These are phyloP conservation scores for Neofusicoccum ribis DNA, from an alignment of 2,329 filamentous ascomycete species.

Conservation along the genomic window DNA sequence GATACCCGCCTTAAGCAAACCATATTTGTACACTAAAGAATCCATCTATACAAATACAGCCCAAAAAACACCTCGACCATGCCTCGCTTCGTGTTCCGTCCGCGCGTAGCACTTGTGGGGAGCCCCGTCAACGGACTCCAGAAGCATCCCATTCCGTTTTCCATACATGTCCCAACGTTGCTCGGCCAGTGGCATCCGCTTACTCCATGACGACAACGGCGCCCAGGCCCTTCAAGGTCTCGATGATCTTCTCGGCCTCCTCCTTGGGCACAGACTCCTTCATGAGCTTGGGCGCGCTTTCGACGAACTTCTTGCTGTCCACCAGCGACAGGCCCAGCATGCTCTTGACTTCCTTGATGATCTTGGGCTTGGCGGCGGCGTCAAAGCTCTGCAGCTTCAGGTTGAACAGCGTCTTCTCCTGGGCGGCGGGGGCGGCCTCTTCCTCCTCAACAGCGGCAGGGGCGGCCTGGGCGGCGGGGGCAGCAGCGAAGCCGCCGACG, in stretches of 20 bases:
- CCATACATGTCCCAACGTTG: slow-evolving; percentile 1
- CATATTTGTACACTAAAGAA: slow-evolving; percentile 38
- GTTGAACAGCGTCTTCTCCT: slow-evolving; percentile 96
- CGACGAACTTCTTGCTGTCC: slow-evolving; percentile 99
- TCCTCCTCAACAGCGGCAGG: slow-evolving; percentile 71
- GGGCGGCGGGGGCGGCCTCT: slow-evolving; percentile 82
- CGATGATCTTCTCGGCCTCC: slow-evolving; percentile 97
- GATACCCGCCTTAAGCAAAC: slow-evolving; percentile 25
- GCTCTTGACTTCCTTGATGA: slow-evolving; percentile 99
- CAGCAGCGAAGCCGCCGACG: slow-evolving; percentile 83
- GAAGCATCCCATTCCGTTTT: slow-evolving; percentile 16
- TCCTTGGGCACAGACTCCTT: slow-evolving; percentile 99
- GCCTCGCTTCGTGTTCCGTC: slow-evolving; percentile 2
- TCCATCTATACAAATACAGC: slow-evolving; percentile 38
- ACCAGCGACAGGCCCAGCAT: slow-evolving; percentile 94
- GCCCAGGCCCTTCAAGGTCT: slow-evolving; percentile 88
- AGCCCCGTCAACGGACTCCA: not conserved
- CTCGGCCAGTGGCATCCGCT: slow-evolving; percentile 1
- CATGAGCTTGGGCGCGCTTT: slow-evolving; percentile 96
- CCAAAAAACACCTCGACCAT: slow-evolving; percentile 18
- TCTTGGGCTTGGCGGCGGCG: slow-evolving; percentile 86
- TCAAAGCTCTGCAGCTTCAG: slow-evolving; percentile 93
- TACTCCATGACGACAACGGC: slow-evolving; percentile 92
- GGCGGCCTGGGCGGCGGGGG: slow-evolving; percentile 59
- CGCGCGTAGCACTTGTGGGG: not conserved